Evolutionary conservation across 2,329 filamentous ascomycete species (phyloP).

Genomic region (Ceratocystis albifundus): DNA sequence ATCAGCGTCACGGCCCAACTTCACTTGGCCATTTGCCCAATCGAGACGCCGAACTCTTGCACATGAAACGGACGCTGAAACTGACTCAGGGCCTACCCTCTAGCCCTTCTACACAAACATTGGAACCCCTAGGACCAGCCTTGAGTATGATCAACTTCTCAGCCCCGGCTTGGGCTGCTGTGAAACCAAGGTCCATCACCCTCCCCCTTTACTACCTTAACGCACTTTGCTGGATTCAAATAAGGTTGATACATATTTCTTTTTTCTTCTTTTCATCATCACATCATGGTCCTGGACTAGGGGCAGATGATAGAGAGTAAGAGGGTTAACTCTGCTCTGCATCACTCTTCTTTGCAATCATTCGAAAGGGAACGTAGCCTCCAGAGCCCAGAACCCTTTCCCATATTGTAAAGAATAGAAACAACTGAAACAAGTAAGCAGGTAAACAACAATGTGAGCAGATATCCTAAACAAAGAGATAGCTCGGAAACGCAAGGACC

Average conservation of each 20-base stretch:
- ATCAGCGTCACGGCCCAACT: background rate
- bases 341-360: background rate
- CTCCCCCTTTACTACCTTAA: background rate
- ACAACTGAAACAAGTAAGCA: conserved; percentile 14
- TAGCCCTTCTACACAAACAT: background rate
- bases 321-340: background rate
- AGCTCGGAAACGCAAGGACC: conserved; percentile 10
- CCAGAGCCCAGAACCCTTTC: conserved; percentile 3
- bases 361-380: conserved; percentile 7
- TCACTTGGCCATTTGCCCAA: background rate
- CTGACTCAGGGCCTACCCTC: background rate
- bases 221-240: background rate
- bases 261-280: conserved; percentile 2
- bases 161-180: background rate
- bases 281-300: background rate
- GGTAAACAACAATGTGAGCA: conserved; percentile 13
- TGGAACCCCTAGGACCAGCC: background rate
- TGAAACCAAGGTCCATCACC: background rate
- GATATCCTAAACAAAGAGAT: conserved; percentile 23
- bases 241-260: background rate
- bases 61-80: background rate
- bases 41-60: background rate
- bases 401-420: conserved; percentile 16
- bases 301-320: background rate
- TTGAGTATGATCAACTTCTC: background rate